Conservation (phyloP, 208 protist genomes). For the Acanthamoeba polyphaga region DNA sequence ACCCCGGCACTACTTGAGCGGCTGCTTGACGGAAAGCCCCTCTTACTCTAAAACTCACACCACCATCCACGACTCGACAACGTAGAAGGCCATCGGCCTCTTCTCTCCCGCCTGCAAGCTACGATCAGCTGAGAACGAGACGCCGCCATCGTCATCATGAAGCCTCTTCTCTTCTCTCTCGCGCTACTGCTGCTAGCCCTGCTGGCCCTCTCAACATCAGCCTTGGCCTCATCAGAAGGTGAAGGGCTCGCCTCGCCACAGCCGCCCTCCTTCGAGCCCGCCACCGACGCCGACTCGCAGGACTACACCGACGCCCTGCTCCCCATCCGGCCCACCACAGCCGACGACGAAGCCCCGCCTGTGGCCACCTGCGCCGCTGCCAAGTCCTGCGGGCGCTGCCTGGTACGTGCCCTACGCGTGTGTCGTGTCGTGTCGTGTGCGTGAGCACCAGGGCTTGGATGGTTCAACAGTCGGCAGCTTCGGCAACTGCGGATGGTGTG, state of each 20-base stretch:
- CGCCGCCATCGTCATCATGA: background rate
- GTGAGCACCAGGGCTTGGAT: background rate
- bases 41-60: background rate
- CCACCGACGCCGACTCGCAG: background rate
- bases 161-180: background rate
- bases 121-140: no score
- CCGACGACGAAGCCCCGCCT: background rate
- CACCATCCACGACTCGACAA: background rate
- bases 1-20: background rate
- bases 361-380: background rate
- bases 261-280: background rate
- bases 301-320: background rate
- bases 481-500: conserved; percentile 14
- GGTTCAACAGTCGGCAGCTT: background rate
- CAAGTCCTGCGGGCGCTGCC: background rate
- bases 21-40: background rate
- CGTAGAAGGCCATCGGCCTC: background rate
- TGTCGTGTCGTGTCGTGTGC: background rate
- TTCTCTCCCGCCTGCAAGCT: no score
- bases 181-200: background rate
- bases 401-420: background rate
- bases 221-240: background rate
- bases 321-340: conserved; percentile 10
- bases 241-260: background rate
- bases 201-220: background rate